phyloP scores from a whole-genome alignment of 2,329 filamentous ascomycete species.

The Helicocarpus griseus region DNA sequence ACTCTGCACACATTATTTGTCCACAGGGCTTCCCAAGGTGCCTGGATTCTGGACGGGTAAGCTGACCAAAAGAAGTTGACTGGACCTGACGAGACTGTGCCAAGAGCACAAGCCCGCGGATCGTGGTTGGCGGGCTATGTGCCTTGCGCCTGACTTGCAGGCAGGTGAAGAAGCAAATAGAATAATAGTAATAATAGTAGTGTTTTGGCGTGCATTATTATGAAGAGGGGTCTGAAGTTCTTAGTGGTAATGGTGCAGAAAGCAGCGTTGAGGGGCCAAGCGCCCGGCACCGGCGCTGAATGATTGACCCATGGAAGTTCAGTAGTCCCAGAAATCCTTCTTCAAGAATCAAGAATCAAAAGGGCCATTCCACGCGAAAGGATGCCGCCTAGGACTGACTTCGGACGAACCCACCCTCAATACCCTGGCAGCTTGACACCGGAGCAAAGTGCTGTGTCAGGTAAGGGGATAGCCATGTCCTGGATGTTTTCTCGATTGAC shows the following conservation, averaged over 20 bases:
- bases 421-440: background rate
- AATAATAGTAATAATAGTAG: background rate
- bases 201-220: background rate
- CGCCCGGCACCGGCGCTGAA: background rate
- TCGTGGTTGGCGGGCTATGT: background rate
- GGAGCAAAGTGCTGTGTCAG: background rate
- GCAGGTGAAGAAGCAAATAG: background rate
- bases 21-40: background rate
- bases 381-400: background rate
- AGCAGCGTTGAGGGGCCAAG: background rate
- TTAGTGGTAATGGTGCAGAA: background rate
- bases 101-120: background rate
- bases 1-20: slow-evolving; percentile 1
- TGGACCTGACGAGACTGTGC: background rate
- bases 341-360: too few species aligned
- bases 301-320: background rate
- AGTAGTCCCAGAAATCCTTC: too few species aligned
- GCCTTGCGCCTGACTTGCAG: background rate
- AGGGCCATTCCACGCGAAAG: background rate
- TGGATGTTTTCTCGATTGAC: background rate
- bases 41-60: background rate
- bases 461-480: background rate
- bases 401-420: background rate
- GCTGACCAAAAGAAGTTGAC: background rate
- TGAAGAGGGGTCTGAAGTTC: background rate